phyloP scores from a whole-genome alignment of 2,329 filamentous ascomycete species.

The Pestalotiopsis fici region DNA sequence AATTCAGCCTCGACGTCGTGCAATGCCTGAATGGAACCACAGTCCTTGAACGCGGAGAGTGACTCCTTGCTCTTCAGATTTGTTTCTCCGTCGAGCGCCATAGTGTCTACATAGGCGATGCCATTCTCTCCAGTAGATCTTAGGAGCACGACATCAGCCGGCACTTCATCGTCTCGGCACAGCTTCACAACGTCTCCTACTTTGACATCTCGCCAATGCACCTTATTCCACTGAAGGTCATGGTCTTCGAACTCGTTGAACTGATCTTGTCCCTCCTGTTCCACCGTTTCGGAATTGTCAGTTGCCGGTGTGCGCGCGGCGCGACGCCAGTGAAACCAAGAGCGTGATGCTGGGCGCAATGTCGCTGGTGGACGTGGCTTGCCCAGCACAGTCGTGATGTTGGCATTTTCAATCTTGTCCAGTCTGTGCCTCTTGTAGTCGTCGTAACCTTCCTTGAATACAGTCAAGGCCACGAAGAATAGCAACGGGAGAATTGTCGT shows the following conservation, averaged over 20 bases:
- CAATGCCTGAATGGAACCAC: constrained; percentile 57
- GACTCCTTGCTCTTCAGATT: constrained; percentile 78
- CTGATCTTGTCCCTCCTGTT: constrained; percentile 7
- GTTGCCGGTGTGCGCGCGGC: not conserved
- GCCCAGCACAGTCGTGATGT: constrained; percentile 46
- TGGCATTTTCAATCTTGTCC: constrained; percentile 78
- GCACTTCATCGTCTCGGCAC: constrained; percentile 74
- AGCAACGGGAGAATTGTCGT: constrained; percentile 74
- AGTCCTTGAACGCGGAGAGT: constrained; percentile 60
- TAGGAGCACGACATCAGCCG: constrained; percentile 80
- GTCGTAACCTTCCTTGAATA: constrained; percentile 85
- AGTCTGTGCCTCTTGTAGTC: constrained; percentile 78
- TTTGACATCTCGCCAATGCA: constrained; percentile 69
- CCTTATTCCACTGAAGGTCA: constrained; percentile 48
- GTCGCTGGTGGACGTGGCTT: constrained; percentile 17
- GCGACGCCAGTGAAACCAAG: not conserved
- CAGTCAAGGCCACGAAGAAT: constrained; percentile 78
- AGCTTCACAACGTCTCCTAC: constrained; percentile 73
- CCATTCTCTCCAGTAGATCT: constrained; percentile 77
- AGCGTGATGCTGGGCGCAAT: not conserved
- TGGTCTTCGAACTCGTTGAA: constrained; percentile 17
- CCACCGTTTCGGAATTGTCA: constrained; percentile 5
- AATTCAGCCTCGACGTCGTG: constrained; percentile 59
- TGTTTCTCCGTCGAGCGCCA: constrained; percentile 82
- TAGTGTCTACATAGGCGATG: constrained; percentile 81